A percentile compares a stretch with the other conserved stretches of the same genome.
Conservation (phyloP, 129 eudicot species). For the Smallanthus sonchifolius region DNA sequence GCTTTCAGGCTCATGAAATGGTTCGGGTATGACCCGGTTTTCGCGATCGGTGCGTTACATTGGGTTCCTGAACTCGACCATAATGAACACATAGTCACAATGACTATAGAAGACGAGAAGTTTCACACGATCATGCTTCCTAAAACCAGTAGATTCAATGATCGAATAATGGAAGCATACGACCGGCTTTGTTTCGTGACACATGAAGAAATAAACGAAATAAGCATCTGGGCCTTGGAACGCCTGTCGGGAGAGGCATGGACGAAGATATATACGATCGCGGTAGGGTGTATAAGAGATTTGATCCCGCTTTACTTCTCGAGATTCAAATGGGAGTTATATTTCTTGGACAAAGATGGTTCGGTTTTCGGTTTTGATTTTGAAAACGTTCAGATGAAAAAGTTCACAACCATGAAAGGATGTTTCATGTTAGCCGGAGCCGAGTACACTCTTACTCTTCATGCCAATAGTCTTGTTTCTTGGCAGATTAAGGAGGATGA, state of each 20-base stretch:
- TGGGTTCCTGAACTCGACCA: constrained; percentile 41
- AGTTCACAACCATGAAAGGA: constrained; percentile 16
- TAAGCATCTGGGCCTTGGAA: constrained; percentile 48
- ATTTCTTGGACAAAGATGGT: constrained; percentile 36
- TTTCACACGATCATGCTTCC: constrained; percentile 45
- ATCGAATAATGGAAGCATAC: constrained; percentile 40
- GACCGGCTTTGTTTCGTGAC: constrained; percentile 41
- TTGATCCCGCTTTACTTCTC: constrained; percentile 48
- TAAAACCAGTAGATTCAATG: constrained; percentile 19
- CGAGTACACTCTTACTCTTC: constrained; percentile 23
- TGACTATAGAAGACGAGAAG: constrained; percentile 37
- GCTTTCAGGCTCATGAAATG: constrained; percentile 36
- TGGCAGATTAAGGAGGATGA: constrained; percentile 26
- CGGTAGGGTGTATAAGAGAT: constrained; percentile 26
- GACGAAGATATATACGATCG: constrained; percentile 38
- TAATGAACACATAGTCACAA: constrained; percentile 40
- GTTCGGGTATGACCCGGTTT: constrained; percentile 40
- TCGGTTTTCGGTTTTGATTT: constrained; percentile 37
- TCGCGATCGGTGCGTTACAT: constrained; percentile 45
- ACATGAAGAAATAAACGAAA: constrained; percentile 34
- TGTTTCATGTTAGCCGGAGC: background rate
- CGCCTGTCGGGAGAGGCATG: constrained; percentile 28
- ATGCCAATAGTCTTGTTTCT: constrained; percentile 58
- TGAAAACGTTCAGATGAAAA: constrained; percentile 21
- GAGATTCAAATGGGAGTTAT: constrained; percentile 32